These are phyloP conservation scores for Cyclotella atomus DNA, from an alignment of 108 stramenopile species.

Conservation along the genomic window DNA sequence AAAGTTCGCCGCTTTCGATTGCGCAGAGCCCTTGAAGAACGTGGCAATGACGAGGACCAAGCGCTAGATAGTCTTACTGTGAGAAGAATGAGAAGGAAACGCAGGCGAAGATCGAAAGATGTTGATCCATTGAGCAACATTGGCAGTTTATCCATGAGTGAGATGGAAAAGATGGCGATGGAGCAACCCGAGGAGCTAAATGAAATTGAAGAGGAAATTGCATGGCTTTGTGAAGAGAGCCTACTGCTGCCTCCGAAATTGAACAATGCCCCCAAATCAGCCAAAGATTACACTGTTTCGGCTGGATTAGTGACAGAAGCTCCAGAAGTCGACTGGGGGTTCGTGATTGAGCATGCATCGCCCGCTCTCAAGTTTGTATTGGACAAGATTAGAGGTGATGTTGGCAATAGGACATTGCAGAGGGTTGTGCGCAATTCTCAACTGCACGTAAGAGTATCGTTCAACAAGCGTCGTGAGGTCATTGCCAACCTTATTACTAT, in stretches of 20 bases:
- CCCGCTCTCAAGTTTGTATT: constrained; percentile 16
- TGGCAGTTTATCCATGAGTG: not conserved
- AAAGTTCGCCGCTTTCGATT: constrained; percentile 5
- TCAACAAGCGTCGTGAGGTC: constrained; percentile 32
- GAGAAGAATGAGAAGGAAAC: constrained; percentile 6
- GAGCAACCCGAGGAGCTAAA: constrained; percentile 2
- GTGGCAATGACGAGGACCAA: not conserved
- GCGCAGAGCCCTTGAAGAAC: constrained; percentile 25
- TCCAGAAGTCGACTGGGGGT: constrained; percentile 36
- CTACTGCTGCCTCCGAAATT: constrained; percentile 23
- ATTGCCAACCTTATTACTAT: constrained; percentile 24
- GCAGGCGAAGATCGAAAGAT: not conserved
- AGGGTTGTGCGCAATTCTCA: constrained; percentile 21
- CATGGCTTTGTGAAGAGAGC: constrained; percentile 32
- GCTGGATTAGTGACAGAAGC: constrained; percentile 27
- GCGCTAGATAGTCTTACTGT: not conserved
- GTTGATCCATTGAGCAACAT: not conserved
- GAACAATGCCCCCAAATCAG: not conserved
- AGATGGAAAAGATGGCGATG: not conserved
- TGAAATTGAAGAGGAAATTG: constrained; percentile 4
- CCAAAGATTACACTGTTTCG: not conserved
- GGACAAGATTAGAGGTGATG: not conserved
- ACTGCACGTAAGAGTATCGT: constrained; percentile 23
- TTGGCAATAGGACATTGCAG: constrained; percentile 16
- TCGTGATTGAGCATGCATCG: constrained; percentile 22